Conservation (phyloP, 305 asterid genomes). For the Fraxinus floribunda region DNA sequence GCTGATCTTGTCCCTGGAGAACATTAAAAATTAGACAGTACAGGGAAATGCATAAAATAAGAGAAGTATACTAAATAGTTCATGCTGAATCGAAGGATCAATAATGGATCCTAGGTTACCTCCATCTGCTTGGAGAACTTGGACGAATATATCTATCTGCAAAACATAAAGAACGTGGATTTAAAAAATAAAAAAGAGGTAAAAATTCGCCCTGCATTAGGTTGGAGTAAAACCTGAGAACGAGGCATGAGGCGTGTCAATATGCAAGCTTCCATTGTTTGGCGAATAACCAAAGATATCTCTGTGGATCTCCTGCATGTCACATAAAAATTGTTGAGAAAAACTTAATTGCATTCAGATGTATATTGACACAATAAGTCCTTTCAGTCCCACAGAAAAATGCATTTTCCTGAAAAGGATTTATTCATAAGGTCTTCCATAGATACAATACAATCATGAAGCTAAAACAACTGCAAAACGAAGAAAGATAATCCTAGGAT, state of each 20-base stretch:
- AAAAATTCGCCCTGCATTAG: constrained; percentile 4
- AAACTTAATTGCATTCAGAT: not conserved
- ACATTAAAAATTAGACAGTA: constrained; percentile 11
- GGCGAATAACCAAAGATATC: constrained; percentile 83
- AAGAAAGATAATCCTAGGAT: not conserved
- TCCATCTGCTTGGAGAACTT: constrained; percentile 98
- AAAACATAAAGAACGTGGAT: constrained; percentile 16
- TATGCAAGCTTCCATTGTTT: constrained; percentile 96
- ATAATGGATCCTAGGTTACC: constrained; percentile 46
- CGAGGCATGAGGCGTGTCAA: constrained; percentile 85
- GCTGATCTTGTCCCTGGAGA: constrained; percentile 92
- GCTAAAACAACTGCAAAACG: not conserved
- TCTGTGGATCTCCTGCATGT: constrained; percentile 83
- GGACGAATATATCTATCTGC: constrained; percentile 93
- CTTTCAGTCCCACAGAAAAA: constrained; percentile 11
- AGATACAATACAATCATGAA: not conserved
- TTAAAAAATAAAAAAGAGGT: not conserved
- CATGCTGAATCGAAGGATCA: not conserved
- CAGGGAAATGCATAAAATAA: not conserved
- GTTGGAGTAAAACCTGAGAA: constrained; percentile 62
- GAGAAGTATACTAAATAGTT: not conserved
- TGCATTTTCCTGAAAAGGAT: not conserved
- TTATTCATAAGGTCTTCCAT: not conserved
- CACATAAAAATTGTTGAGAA: constrained; percentile 13
- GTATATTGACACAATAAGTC: not conserved